Evolutionary conservation across 192 early-diverging fungal genomes (phyloP).

Genomic region (Polychytrium aggregatum): DNA sequence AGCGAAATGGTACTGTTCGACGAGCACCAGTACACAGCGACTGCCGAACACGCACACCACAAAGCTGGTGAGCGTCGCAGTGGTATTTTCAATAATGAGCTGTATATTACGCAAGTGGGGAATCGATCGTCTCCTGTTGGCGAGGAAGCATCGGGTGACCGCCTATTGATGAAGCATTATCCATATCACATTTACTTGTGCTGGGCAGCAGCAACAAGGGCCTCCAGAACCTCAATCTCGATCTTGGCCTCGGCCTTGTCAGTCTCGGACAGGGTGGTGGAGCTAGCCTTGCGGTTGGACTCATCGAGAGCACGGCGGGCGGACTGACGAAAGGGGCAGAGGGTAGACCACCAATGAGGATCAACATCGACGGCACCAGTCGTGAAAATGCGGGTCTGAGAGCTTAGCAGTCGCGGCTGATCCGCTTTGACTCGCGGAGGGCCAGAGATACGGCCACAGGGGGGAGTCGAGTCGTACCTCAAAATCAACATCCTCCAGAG

Average conservation of each 20-base stretch:
- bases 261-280: constrained; percentile 50
- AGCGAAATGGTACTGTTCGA: too few relatives aligned
- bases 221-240: constrained; percentile 82
- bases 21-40: too few relatives aligned
- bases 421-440: neutral
- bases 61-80: too few relatives aligned
- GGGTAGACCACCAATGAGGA: neutral
- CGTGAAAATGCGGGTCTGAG: neutral
- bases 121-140: too few relatives aligned
- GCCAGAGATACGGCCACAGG: neutral
- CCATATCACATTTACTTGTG: too few relatives aligned
- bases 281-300: constrained; percentile 56
- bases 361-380: neutral
- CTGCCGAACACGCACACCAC: too few relatives aligned
- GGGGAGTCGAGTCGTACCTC: constrained; percentile 39
- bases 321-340: constrained; percentile 24
- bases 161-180: too few relatives aligned
- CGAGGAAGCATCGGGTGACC: too few relatives aligned
- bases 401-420: neutral
- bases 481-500: constrained; percentile 74
- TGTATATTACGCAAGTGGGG: too few relatives aligned
- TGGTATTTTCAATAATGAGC: too few relatives aligned
- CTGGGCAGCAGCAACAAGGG: constrained; percentile 57
- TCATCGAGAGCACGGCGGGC: constrained; percentile 67
- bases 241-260: constrained; percentile 74